A percentile compares a stretch with the other conserved stretches of the same genome.
Conservation (phyloP, 2,329 filamentous ascomycete species). For the Neurospora sp. region DNA sequence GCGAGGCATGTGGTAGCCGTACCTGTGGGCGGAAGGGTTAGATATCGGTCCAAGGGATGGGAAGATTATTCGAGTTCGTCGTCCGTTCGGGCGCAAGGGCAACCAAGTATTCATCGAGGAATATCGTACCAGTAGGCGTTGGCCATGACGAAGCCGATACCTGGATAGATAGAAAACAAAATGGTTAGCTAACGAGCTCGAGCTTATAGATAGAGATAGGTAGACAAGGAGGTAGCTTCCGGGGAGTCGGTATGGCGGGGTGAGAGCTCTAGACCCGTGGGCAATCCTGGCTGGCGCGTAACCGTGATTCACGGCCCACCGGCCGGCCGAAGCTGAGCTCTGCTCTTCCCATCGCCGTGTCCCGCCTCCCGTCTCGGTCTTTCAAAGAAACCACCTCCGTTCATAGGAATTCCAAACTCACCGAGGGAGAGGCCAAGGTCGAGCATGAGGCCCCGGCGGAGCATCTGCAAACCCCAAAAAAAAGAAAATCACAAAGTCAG, state of each 20-base stretch:
- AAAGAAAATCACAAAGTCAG: background rate
- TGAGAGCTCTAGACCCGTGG: background rate
- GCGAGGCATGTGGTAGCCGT: slow-evolving; percentile 54
- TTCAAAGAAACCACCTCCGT: background rate
- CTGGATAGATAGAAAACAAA: slow-evolving; percentile 22
- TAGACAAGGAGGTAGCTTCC: background rate
- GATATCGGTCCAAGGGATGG: background rate
- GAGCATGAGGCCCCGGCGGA: slow-evolving; percentile 48
- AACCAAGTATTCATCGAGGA: slow-evolving; percentile 2
- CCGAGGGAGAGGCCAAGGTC: slow-evolving; percentile 47
- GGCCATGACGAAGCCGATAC: slow-evolving; percentile 44
- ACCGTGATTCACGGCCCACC: background rate
- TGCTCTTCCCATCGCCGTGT: background rate
- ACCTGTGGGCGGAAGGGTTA: slow-evolving; percentile 31
- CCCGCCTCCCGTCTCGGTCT: background rate
- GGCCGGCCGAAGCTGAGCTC: background rate
- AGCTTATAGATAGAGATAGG: background rate
- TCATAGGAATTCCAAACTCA: slow-evolving; percentile 26
- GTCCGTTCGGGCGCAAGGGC: background rate
- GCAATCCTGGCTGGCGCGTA: background rate
- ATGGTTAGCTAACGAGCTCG: background rate
- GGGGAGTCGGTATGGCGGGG: background rate
- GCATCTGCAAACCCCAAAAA: slow-evolving; percentile 35
- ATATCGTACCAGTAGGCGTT: slow-evolving; percentile 47
- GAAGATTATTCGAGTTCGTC: background rate